Percentiles rank a stretch among this genome's conserved stretches.
phyloP scores from a whole-genome alignment of 116 monocot genomes.

The Trichopus zeylanicus region DNA sequence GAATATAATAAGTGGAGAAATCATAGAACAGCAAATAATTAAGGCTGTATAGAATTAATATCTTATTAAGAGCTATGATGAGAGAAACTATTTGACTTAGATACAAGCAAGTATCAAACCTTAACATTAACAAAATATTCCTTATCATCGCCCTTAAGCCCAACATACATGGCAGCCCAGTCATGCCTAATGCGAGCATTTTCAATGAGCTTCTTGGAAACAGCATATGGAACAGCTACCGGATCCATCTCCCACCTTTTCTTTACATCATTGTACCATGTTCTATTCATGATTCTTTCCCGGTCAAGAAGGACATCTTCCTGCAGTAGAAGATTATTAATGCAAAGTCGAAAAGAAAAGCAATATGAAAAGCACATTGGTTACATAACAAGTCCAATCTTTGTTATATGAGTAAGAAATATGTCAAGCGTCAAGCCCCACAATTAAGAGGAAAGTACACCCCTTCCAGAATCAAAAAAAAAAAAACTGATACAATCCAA shows the following conservation, averaged over 20 bases:
- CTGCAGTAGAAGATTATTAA: constrained; percentile 29
- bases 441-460: no score
- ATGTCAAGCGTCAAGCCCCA: no score
- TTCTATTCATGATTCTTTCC: constrained; percentile 60
- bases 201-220: constrained; percentile 65
- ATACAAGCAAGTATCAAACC: constrained; percentile 21
- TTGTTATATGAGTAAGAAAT: no score
- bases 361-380: background rate
- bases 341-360: background rate
- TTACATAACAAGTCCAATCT: no score
- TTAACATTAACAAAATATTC: constrained; percentile 81
- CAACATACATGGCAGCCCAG: constrained; percentile 79
- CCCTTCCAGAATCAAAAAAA: no score
- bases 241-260: constrained; percentile 90
- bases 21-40: background rate
- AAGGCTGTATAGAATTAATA: background rate
- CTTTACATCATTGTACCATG: constrained; percentile 78
- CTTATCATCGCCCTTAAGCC: constrained; percentile 78
- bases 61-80: background rate
- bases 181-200: constrained; percentile 78
- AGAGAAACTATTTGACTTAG: background rate
- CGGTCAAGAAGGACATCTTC: constrained; percentile 56
- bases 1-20: background rate
- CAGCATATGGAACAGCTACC: constrained; percentile 72
- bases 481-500: no score